phyloP scores from a whole-genome alignment of 768 basidiomycete species.

The Pisolithus albus region DNA sequence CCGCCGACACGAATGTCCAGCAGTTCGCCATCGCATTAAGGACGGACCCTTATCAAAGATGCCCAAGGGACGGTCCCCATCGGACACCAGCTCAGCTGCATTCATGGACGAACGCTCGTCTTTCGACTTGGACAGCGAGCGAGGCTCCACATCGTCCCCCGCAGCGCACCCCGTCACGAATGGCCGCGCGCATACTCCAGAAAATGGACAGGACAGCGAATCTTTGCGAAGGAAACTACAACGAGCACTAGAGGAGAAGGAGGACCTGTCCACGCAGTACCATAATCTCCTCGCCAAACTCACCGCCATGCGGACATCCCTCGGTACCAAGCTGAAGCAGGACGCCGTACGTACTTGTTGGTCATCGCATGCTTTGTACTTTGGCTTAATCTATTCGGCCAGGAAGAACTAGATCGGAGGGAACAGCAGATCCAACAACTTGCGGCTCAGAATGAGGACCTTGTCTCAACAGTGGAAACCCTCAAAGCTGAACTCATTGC shows the following conservation, averaged over 20 bases:
- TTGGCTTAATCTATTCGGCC: constrained; percentile 13
- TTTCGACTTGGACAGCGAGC: constrained; percentile 39
- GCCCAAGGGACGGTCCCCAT: constrained; percentile 28
- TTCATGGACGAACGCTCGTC: constrained; percentile 33
- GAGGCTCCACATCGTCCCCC: constrained; percentile 10
- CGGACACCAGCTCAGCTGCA: constrained; percentile 12
- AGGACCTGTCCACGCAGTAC: constrained; percentile 80
- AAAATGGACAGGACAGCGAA: constrained; percentile 37
- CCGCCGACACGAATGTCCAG: neutral
- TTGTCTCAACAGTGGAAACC: constrained; percentile 64
- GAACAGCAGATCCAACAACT: constrained; percentile 80
- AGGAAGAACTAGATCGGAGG: constrained; percentile 98
- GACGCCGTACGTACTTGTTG: constrained; percentile 75
- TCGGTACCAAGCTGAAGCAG: constrained; percentile 91
- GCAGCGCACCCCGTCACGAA: constrained; percentile 17
- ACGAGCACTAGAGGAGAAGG: constrained; percentile 77
- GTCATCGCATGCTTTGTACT: neutral
- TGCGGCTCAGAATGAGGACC: constrained; percentile 69
- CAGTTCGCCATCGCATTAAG: neutral
- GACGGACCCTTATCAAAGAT: constrained; percentile 6
- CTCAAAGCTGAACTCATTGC: constrained; percentile 73
- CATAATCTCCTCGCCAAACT: constrained; percentile 80
- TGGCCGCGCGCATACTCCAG: constrained; percentile 28
- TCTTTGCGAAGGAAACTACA: constrained; percentile 71
- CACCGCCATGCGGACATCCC: constrained; percentile 85